A percentile compares a stretch with the other conserved stretches of the same genome.
These are phyloP conservation scores for Naganishia randhawae DNA, from an alignment of 768 basidiomycete species.

Conservation along the genomic window DNA sequence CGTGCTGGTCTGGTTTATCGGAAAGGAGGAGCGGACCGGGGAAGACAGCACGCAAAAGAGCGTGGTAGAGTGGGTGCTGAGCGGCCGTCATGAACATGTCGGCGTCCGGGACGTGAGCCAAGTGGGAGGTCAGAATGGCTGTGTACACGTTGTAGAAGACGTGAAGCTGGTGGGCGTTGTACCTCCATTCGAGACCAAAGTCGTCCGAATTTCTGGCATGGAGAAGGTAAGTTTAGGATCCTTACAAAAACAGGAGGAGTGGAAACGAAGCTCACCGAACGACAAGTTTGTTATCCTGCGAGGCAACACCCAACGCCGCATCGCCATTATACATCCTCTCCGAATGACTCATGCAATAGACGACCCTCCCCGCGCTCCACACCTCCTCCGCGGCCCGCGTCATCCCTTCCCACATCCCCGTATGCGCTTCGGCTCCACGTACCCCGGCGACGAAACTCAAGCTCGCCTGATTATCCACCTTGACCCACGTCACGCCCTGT, in stretches of 20 bases:
- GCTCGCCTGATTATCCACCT: conserved; percentile 43
- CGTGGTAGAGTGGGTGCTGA: conserved; percentile 35
- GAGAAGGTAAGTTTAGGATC: too few relatives aligned
- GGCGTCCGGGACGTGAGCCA: conserved; percentile 37
- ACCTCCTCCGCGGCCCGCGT: conserved; percentile 32
- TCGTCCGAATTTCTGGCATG: conserved; percentile 39
- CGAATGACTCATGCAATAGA: conserved; percentile 45
- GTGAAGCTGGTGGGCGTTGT: conserved; percentile 32
- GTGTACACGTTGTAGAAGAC: conserved; percentile 35
- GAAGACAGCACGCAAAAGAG: conserved; percentile 34
- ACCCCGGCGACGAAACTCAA: conserved; percentile 26
- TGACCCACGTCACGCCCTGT: conserved; percentile 38
- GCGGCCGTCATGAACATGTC: conserved; percentile 43
- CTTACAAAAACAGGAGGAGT: too few relatives aligned
- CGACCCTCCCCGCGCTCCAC: conserved; percentile 33
- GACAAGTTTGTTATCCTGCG: conserved; percentile 33
- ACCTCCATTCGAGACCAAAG: conserved; percentile 31
- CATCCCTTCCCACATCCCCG: conserved; percentile 40
- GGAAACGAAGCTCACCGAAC: conserved; percentile 32
- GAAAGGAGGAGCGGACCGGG: conserved; percentile 38
- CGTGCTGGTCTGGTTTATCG: conserved; percentile 31
- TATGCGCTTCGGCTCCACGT: conserved; percentile 22
- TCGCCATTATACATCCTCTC: conserved; percentile 42
- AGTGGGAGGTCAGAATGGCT: conserved; percentile 38
- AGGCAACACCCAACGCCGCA: conserved; percentile 34